Conservation (phyloP, 306 rosid genomes). For the Vicia faba region DNA sequence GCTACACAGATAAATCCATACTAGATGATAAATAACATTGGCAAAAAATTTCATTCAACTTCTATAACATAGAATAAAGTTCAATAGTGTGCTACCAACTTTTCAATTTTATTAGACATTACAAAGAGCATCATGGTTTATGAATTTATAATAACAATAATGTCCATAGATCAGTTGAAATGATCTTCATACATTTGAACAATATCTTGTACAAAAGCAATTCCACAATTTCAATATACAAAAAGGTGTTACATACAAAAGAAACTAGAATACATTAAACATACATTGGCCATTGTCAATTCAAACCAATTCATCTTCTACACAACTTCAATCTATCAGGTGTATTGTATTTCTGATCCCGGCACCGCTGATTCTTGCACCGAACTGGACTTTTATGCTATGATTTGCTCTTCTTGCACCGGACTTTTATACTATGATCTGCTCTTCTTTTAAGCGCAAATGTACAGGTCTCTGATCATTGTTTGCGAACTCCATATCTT, state of each 20-base stretch:
- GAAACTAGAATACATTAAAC: conserved; percentile 42
- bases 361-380: not conserved
- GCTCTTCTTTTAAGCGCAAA: conserved; percentile 78
- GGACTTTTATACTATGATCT: conserved; percentile 51
- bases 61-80: conserved; percentile 26
- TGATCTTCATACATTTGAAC: conserved; percentile 47
- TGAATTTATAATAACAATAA: conserved; percentile 38
- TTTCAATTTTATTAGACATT: conserved; percentile 34
- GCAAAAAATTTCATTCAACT: conserved; percentile 20
- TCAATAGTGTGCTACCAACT: not conserved
- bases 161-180: conserved; percentile 32
- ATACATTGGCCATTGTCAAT: conserved; percentile 44
- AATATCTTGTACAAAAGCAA: conserved; percentile 47
- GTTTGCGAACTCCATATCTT: conserved; percentile 59
- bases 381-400: conserved; percentile 45
- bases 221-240: conserved; percentile 56
- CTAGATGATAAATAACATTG: not conserved
- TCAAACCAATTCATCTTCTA: conserved; percentile 45
- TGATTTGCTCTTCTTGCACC: too few relatives aligned
- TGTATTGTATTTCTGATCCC: conserved; percentile 40
- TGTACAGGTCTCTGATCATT: conserved; percentile 65
- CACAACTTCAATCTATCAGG: conserved; percentile 44
- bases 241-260: conserved; percentile 45
- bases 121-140: conserved; percentile 32
- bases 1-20: conserved; percentile 21